Base-by-base conservation (phyloP, 2,329 filamentous ascomycete species). In the Verruconis gallopava region DNA sequence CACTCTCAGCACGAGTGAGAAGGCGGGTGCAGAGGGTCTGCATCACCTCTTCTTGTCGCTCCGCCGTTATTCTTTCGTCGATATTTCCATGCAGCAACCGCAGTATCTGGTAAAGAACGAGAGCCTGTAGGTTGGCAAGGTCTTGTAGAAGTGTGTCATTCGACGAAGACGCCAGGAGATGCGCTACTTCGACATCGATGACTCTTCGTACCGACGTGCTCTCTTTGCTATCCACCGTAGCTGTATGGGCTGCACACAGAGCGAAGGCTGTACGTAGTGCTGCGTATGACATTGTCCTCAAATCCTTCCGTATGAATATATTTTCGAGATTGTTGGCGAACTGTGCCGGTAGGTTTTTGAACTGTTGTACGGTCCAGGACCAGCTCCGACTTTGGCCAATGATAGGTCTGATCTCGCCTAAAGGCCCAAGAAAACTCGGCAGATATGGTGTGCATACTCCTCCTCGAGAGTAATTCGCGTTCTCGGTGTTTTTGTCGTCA, bases 371-470 rank as follows among this genome's bases (percentile, higher is more conserved):
- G 4, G 40, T 13, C 41, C 41, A 43, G 13, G 39, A n/a, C 33
- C 20, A 43, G 21, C 41, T 43, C 21, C 32, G 21, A 9, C 34
- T 40, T 3, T 25, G 38, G 13, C 41, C 41, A 3, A 13, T 18
- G 9, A 43, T 32, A 41, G 41, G 35, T 13, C 35, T 17, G 9
- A 43, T n/a, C 17, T 43, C 41, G 14, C 41, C 41, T n/a, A 43
- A 22, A 11, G 18, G 20, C 3, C 36, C 41, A 22, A 43, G 34
- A 17, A 43, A 28, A 19, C 21, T 43, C 13, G 41, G 41, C 6
- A 43, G 21, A 19, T 34, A 36, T 17, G 37, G 28, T 11, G 30
- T 15, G 14, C 17, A 15, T 12, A 28, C 12, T 12, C 18, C 13
- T 38, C 17, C 11, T 30, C 11, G 25, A 11, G 25, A 14, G 25